Conservation (phyloP, 306 rosid genomes). For the Pterocarpus macrocarpus region DNA sequence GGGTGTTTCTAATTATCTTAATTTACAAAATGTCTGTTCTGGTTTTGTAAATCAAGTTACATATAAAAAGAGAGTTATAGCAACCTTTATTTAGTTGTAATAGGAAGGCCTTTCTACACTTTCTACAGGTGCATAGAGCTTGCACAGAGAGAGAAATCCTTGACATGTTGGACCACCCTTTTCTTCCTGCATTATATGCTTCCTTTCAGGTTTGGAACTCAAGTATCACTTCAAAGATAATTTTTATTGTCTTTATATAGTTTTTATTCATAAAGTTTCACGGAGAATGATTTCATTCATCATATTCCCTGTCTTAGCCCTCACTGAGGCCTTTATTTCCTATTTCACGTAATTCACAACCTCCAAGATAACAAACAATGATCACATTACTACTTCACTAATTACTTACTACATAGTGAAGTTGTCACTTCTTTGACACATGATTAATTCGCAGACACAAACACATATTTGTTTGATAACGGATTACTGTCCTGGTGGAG, state of each 20-base stretch:
- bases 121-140: conserved; percentile 91
- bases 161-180: conserved; percentile 96
- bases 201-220: conserved; percentile 56
- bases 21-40: not conserved
- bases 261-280: not conserved
- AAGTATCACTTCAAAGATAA: not conserved
- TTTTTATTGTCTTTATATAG: too few relatives aligned
- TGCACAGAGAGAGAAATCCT: conserved; percentile 97
- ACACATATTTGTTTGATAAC: conserved; percentile 85
- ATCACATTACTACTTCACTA: not conserved
- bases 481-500: conserved; percentile 96
- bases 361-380: not conserved
- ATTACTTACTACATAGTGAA: conserved; percentile 6
- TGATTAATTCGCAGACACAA: conserved; percentile 47
- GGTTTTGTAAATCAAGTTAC: not conserved
- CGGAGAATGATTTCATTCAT: not conserved
- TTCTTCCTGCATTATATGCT: conserved; percentile 89
- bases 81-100: conserved; percentile 10
- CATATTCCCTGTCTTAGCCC: not conserved
- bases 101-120: too few relatives aligned
- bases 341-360: not conserved
- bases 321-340: not conserved
- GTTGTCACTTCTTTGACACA: conserved; percentile 5
- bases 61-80: not conserved
- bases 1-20: not conserved